These are phyloP conservation scores for Macrocybe gigantea DNA, from an alignment of 768 basidiomycete species.

Conservation along the genomic window DNA sequence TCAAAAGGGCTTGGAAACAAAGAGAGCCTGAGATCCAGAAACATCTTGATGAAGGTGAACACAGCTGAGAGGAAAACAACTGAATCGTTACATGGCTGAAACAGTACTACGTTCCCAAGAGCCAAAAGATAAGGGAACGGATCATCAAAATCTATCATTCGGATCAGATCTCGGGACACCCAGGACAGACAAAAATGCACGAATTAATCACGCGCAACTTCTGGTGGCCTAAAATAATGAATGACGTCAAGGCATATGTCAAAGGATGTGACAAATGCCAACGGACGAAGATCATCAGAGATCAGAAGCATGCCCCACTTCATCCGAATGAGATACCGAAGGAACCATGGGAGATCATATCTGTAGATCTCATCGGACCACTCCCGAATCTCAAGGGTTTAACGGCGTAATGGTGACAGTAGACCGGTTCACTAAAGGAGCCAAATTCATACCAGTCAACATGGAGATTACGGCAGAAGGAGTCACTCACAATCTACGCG, in stretches of 20 bases:
- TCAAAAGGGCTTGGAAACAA: neutral
- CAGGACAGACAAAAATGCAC: neutral
- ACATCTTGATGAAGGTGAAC: neutral
- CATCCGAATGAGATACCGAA: constrained; percentile 14
- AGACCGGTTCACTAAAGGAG: constrained; percentile 13
- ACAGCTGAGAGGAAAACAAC: neutral
- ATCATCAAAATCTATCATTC: constrained; percentile 1
- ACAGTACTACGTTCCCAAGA: neutral
- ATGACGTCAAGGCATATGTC: neutral
- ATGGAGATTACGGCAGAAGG: constrained; percentile 12
- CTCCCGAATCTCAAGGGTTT: constrained; percentile 25
- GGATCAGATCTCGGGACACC: neutral
- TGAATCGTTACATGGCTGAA: neutral
- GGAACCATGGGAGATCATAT: constrained; percentile 24
- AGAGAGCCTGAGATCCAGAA: neutral
- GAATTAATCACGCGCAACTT: neutral
- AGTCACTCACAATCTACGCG: neutral
- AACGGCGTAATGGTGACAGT: constrained; percentile 28
- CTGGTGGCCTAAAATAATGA: neutral
- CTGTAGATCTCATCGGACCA: constrained; percentile 28
- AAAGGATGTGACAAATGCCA: constrained; percentile 1
- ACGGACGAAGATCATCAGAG: constrained; percentile 1
- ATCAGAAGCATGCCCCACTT: constrained; percentile 15
- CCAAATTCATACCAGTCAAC: constrained; percentile 13
- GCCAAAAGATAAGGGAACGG: neutral